phyloP scores from a whole-genome alignment of 1,284 basidiomycete genomes.

The Chalciporus sp. region DNA sequence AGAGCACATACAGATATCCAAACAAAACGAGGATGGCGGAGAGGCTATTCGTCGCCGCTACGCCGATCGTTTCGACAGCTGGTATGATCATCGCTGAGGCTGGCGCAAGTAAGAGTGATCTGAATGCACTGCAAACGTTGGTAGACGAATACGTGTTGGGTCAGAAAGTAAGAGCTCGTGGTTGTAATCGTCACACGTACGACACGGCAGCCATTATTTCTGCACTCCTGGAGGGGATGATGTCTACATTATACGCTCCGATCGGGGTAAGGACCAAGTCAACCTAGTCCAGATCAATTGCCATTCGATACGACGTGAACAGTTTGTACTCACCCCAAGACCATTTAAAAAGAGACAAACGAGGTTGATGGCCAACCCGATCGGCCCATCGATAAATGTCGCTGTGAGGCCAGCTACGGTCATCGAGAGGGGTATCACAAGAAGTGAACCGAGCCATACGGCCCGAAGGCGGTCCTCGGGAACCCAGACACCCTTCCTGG shows the following conservation, averaged over 20 bases:
- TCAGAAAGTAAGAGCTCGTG: background rate
- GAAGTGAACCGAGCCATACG: slow-evolving; percentile 44
- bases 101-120: slow-evolving; percentile 40
- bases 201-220: slow-evolving; percentile 51
- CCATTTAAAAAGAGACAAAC: slow-evolving; percentile 52
- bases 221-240: slow-evolving; percentile 52
- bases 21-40: slow-evolving; percentile 44
- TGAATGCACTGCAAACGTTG: slow-evolving; percentile 39
- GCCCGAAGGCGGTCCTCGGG: slow-evolving; percentile 66
- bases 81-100: slow-evolving; percentile 34
- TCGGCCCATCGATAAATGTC: slow-evolving; percentile 40
- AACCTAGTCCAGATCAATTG: slow-evolving; percentile 31
- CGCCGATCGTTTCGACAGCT: slow-evolving; percentile 53
- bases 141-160: background rate
- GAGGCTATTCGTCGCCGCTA: slow-evolving; percentile 53
- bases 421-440: slow-evolving; percentile 42
- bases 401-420: slow-evolving; percentile 22
- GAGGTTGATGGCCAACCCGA: slow-evolving; percentile 44
- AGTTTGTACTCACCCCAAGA: slow-evolving; percentile 42
- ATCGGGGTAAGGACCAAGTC: slow-evolving; percentile 51
- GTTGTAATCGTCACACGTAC: slow-evolving; percentile 26
- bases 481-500: slow-evolving; percentile 51
- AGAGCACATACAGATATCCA: slow-evolving; percentile 45
- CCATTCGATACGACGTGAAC: background rate
- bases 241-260: slow-evolving; percentile 60